Evolutionary conservation across 352 stramenopile species (phyloP).

Genomic region (Phytopythium chamaehyphon): DNA sequence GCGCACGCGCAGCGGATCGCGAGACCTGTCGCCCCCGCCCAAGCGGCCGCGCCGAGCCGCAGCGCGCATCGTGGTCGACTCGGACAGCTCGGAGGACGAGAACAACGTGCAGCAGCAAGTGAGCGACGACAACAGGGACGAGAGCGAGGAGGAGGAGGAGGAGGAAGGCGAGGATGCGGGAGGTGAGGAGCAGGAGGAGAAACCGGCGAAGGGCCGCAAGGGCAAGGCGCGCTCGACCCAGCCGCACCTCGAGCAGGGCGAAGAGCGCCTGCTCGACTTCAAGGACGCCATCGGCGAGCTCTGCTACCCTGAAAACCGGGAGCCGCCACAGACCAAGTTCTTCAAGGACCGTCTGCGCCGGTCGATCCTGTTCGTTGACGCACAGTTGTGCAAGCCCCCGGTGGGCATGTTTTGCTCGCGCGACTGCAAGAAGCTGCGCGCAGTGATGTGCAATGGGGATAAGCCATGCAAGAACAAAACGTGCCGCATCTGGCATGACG

Average conservation of each 20-base stretch:
- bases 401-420: conserved; percentile 36
- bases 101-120: conserved; percentile 7
- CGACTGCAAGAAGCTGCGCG: conserved; percentile 59
- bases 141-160: conserved; percentile 17
- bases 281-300: conserved; percentile 64
- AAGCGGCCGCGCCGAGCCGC: conserved; percentile 21
- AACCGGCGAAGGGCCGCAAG: conserved; percentile 5
- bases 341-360: conserved; percentile 67
- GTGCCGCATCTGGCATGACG: conserved; percentile 69
- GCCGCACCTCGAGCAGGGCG: conserved; percentile 32
- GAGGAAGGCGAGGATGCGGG: conserved; percentile 14
- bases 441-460: conserved; percentile 60
- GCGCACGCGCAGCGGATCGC: conserved; percentile 9
- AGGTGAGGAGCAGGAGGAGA: conserved; percentile 13
- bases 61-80: conserved; percentile 12
- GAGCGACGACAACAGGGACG: conserved; percentile 19
- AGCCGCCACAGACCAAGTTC: conserved; percentile 46
- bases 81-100: conserved; percentile 16
- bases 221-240: conserved; percentile 21
- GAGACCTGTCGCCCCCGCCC: conserved; percentile 4
- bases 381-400: conserved; percentile 52
- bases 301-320: conserved; percentile 57
- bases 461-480: conserved; percentile 64
- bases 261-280: conserved; percentile 52
- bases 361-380: conserved; percentile 67